phyloP scores from a whole-genome alignment of 352 stramenopile species.

The Pythium insidiosum region DNA sequence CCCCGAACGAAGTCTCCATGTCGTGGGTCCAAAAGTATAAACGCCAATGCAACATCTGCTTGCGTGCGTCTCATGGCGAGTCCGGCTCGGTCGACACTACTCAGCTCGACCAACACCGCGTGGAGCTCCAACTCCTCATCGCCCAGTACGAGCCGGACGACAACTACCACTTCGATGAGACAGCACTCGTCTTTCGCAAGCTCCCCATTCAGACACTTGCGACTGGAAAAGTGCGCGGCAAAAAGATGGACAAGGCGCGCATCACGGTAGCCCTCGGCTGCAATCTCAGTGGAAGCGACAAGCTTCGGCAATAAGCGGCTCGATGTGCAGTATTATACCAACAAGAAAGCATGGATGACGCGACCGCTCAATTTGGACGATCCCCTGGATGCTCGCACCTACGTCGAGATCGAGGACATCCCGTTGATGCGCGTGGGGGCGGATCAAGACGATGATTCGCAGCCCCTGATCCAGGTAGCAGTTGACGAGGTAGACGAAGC shows the following conservation, averaged over 20 bases:
- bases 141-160: not conserved
- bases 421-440: not conserved
- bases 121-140: not conserved
- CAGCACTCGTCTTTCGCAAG: constrained; percentile 2
- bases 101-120: not conserved
- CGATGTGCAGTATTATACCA: no score
- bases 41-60: not conserved
- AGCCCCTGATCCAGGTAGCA: not conserved
- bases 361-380: constrained; percentile 1
- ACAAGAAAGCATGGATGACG: no score
- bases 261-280: constrained; percentile 5
- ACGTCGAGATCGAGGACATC: constrained; percentile 1
- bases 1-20: not conserved
- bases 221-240: constrained; percentile 1
- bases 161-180: constrained; percentile 7
- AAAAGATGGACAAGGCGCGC: constrained; percentile 4
- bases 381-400: not conserved
- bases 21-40: constrained; percentile 10
- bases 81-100: not conserved
- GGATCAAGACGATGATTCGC: not conserved
- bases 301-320: no score
- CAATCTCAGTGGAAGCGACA: not conserved
- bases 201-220: constrained; percentile 2
- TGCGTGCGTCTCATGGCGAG: constrained; percentile 1
- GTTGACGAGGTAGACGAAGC: not conserved